These are phyloP conservation scores for Daucus carota DNA, from an alignment of 129 eudicot species.

Conservation along the genomic window DH1_v3.0 NC_030389.2:32655001-32655500, in stretches of 20 bases:
- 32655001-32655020: too few species aligned
- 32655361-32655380: slow-evolving; percentile 89
- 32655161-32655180: neutral
- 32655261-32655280: slow-evolving; percentile 56
- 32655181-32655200: slow-evolving; percentile 10
- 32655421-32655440: neutral
- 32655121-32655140: neutral
- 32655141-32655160: neutral
- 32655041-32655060: too few species aligned
- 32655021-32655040: too few species aligned
- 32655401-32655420: slow-evolving; percentile 11
- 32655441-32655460: neutral
- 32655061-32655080: neutral
- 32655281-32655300: slow-evolving; percentile 80
- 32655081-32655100: neutral
- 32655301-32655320: slow-evolving; percentile 81
- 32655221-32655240: slow-evolving; percentile 30
- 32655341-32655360: slow-evolving; percentile 77
- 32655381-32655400: slow-evolving; percentile 87
- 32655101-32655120: neutral
- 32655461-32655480: neutral
- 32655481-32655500: neutral
- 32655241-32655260: slow-evolving; percentile 35
- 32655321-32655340: slow-evolving; percentile 77
- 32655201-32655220: slow-evolving; percentile 44